Evolutionary conservation across 1,139 yeast species (phyloP).

Genomic region (Pichia sp.): DNA sequence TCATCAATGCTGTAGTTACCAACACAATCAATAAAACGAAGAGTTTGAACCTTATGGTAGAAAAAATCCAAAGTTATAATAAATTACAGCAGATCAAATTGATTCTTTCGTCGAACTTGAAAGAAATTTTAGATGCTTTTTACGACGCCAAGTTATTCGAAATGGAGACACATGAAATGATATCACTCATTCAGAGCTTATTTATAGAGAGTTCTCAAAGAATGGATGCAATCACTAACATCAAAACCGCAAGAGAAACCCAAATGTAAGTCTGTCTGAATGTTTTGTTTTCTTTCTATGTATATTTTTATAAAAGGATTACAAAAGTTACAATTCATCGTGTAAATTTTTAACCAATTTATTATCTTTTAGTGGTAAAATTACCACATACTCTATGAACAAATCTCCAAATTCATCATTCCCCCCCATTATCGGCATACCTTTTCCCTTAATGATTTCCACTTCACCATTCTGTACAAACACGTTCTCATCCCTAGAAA

Average conservation of each 20-base stretch:
- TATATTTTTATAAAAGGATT: background rate
- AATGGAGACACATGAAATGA: constrained; percentile 62
- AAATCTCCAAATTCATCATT: constrained; percentile 69
- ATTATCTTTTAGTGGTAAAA: constrained; percentile 27
- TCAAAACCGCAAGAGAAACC: constrained; percentile 40
- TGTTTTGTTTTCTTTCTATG: background rate
- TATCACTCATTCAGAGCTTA: constrained; percentile 52
- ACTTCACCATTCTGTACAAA: constrained; percentile 62
- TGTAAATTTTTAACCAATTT: constrained; percentile 21
- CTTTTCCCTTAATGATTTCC: constrained; percentile 66
- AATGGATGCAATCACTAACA: constrained; percentile 57
- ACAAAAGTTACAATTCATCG: constrained; percentile 27
- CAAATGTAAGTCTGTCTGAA: background rate
- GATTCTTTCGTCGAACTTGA: constrained; percentile 53
- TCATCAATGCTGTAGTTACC: constrained; percentile 15
- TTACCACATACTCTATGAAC: constrained; percentile 41
- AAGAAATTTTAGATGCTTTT: constrained; percentile 64
- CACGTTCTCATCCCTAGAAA: constrained; percentile 50
- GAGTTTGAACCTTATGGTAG: constrained; percentile 7
- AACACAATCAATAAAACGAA: background rate
- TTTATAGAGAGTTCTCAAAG: constrained; percentile 73
- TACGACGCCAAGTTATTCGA: constrained; percentile 74
- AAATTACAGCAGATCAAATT: constrained; percentile 45
- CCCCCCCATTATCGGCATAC: constrained; percentile 67
- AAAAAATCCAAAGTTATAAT: constrained; percentile 33